Conservation (phyloP, 257 asterid species). For the Salvia hispanica region DNA sequence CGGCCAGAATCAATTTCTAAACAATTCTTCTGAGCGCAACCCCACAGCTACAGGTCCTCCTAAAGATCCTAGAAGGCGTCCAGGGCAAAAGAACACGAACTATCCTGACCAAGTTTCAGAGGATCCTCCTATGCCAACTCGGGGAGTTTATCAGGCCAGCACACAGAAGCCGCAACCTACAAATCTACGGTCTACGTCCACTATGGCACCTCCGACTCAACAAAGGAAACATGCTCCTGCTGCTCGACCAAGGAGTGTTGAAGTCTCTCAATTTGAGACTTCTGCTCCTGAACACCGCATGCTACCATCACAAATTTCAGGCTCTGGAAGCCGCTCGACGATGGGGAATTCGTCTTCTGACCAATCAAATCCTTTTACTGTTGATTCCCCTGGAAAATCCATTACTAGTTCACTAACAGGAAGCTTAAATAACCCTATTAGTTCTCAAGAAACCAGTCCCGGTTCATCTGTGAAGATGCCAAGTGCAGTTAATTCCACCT, state of each 20-base stretch:
- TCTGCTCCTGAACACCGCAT: conserved; percentile 27
- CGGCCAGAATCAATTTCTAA: conserved; percentile 37
- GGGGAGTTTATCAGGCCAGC: conserved; percentile 39
- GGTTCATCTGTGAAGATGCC: conserved; percentile 41
- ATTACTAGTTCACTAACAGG: conserved; percentile 45
- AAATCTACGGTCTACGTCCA: conserved; percentile 37
- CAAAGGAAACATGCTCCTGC: conserved; percentile 40
- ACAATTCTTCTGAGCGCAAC: conserved; percentile 47
- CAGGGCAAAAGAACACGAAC: conserved; percentile 40
- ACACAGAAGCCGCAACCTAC: conserved; percentile 41
- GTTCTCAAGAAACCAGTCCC: conserved; percentile 38
- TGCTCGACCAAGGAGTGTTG: conserved; percentile 41
- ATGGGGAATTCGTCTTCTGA: conserved; percentile 46
- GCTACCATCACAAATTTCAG: conserved; percentile 37
- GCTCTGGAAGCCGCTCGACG: conserved; percentile 41
- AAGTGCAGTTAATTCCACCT: conserved; percentile 43
- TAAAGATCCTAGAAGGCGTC: conserved; percentile 66
- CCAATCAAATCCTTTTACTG: conserved; percentile 43
- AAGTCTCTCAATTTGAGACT: conserved; percentile 37
- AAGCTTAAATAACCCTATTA: conserved; percentile 36
- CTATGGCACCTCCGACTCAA: conserved; percentile 42
- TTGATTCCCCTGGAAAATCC: conserved; percentile 54
- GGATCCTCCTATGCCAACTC: conserved; percentile 44
- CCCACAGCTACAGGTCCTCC: conserved; percentile 46
- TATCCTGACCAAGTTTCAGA: conserved; percentile 39